These are phyloP conservation scores for Fraxinus xanthoxyloides DNA, from an alignment of 305 asterid genomes.

Conservation along the genomic window DNA sequence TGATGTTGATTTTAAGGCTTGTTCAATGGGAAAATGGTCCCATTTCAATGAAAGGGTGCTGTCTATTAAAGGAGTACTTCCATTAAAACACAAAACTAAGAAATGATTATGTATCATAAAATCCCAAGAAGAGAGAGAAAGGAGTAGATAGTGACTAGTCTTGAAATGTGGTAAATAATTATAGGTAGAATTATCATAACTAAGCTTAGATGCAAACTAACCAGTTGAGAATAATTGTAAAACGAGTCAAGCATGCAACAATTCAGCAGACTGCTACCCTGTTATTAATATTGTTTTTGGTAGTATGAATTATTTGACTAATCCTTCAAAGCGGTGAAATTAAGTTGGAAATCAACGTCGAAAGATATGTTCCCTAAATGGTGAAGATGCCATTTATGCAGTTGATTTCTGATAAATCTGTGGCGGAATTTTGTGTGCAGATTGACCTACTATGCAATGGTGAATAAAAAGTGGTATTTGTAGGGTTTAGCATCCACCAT, in stretches of 20 bases:
- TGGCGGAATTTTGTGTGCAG: neutral
- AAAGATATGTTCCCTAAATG: conserved; percentile 15
- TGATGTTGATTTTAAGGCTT: conserved; percentile 24
- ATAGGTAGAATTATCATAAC: neutral
- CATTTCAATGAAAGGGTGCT: conserved; percentile 20
- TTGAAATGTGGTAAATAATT: conserved; percentile 4
- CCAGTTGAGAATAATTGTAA: conserved; percentile 20
- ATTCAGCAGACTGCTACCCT: neutral
- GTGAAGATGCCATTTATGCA: conserved; percentile 25
- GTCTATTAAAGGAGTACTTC: conserved; percentile 16
- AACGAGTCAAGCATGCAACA: conserved; percentile 10
- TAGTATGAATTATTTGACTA: neutral
- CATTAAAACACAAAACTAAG: conserved; percentile 22
- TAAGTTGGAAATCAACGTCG: conserved; percentile 18
- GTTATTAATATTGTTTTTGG: too few species aligned
- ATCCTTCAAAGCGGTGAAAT: conserved; percentile 27
- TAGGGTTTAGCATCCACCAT: too few species aligned
- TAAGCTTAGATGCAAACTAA: conserved; percentile 17
- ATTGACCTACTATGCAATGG: neutral
- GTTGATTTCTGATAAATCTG: conserved; percentile 23
- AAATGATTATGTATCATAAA: neutral
- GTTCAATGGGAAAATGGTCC: conserved; percentile 26
- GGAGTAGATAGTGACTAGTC: conserved; percentile 34
- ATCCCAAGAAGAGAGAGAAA: conserved; percentile 4
- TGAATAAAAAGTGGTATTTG: neutral